Evolutionary conservation across 164 flowering plant genomes (phyloP).

Genomic region (Tinospora cordifolia): DNA sequence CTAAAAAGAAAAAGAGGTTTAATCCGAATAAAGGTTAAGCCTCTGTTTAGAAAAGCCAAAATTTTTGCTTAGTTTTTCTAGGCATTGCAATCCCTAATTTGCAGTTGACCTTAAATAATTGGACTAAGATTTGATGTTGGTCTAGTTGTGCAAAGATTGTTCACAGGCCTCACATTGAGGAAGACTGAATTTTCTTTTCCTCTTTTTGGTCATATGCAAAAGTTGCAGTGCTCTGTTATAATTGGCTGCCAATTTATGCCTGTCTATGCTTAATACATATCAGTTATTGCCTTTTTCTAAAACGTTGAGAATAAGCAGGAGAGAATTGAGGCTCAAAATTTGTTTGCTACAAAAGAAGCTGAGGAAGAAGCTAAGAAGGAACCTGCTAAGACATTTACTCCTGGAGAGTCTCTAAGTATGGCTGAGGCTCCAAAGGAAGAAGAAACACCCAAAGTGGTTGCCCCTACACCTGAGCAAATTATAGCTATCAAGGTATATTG

Average conservation of each 20-base stretch:
- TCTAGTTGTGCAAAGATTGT: not conserved
- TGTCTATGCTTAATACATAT: not conserved
- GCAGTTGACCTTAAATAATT: not conserved
- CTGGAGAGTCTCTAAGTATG: slow-evolving; percentile 45
- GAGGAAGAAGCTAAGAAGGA: slow-evolving; percentile 65
- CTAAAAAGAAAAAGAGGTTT: no score
- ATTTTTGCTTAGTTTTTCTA: no score
- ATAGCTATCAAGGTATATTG: slow-evolving; percentile 78
- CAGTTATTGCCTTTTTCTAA: slow-evolving; percentile 3
- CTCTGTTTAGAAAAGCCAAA: no score
- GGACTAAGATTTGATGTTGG: not conserved
- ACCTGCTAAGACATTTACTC: slow-evolving; percentile 45
- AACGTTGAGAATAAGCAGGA: slow-evolving; percentile 46
- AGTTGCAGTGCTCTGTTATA: not conserved
- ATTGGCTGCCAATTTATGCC: not conserved
- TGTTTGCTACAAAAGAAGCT: slow-evolving; percentile 76
- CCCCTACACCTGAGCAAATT: slow-evolving; percentile 94
- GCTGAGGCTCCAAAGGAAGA: slow-evolving; percentile 50
- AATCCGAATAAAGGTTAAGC: no score
- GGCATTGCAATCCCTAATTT: not conserved
- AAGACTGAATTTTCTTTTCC: not conserved
- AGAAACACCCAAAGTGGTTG: slow-evolving; percentile 47
- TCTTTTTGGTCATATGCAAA: no score
- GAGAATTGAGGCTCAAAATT: slow-evolving; percentile 58
- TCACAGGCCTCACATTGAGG: not conserved